phyloP scores from a whole-genome alignment of 257 asterid genomes.

The Nicotiana knightiana region DNA sequence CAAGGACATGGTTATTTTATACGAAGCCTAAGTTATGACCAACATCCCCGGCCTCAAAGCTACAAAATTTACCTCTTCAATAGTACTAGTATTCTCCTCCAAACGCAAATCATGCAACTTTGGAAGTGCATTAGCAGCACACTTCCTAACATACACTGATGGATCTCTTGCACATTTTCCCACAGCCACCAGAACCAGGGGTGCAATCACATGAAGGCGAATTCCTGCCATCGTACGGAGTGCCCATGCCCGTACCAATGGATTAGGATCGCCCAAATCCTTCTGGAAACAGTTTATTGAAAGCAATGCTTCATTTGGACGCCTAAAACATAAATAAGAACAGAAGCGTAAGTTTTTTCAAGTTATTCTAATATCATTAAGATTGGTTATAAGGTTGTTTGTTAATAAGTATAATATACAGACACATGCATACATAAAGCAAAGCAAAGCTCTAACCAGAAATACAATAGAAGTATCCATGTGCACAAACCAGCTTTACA shows the following conservation, averaged over 20 bases:
- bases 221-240: slow-evolving; percentile 99
- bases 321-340: slow-evolving; percentile 37
- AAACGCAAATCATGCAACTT: slow-evolving; percentile 86
- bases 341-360: neutral
- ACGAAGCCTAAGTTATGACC: neutral
- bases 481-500: neutral
- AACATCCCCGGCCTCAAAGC: slow-evolving; percentile 4
- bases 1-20: neutral
- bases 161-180: slow-evolving; percentile 93
- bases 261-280: slow-evolving; percentile 91
- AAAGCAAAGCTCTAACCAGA: neutral
- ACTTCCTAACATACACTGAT: slow-evolving; percentile 90
- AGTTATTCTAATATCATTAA: neutral
- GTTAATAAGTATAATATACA: neutral
- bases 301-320: slow-evolving; percentile 82
- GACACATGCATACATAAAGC: neutral
- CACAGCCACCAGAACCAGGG: slow-evolving; percentile 74
- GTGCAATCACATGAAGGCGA: slow-evolving; percentile 81
- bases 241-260: slow-evolving; percentile 93
- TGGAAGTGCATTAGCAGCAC: slow-evolving; percentile 92
- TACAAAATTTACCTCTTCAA: slow-evolving; percentile 66
- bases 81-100: slow-evolving; percentile 65
- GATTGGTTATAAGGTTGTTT: neutral
- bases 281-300: slow-evolving; percentile 94
- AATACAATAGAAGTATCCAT: neutral